Base-by-base conservation (phyloP, 2,329 filamentous ascomycete genomes). In the Aspergillus nomiae region DNA sequence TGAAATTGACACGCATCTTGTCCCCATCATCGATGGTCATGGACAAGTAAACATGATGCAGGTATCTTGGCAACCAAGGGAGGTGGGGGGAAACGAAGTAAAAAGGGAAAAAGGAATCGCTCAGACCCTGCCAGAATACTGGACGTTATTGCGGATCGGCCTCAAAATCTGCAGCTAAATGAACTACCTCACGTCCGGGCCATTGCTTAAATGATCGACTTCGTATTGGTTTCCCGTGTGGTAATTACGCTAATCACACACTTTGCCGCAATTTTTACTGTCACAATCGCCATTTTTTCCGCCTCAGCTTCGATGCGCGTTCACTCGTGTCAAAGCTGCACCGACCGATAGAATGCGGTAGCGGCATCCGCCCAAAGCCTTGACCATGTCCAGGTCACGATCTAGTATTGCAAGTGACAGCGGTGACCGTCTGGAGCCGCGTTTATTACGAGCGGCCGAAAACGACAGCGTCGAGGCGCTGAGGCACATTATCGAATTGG, bases 371-470 rank as follows among this genome's bases (percentile, higher is more conserved):
- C 34, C 21, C 50, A 24, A 41, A 28, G 41, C 53, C 45, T 19
- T 30, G 50, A 63, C 36, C 46, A 74, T 73, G 72, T 67, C 72
- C 12, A 67, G 68, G 21, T 72, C 73, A 56, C 71, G 71, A 55
- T 73, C 76, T 46, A 77, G 71, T 64, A 67, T 77, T 43, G 71
- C 69, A 14, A 78, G 76, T 66, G 74, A 77, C 45, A 70, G 69
- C 63, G 69, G 76, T 58, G 76, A 77, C 43, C 74, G 79, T 16
- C 73, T 80, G 48, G 79, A 81, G 59, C 79, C 79, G 7, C 76
- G 74, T 24, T 73, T 81, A n/a, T 71, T 80, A 8, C 74, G 76
- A 60, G 78, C 78, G 9, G 77, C 73, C 4, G 78, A 78, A 59
- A 70, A 73, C 57, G 74, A 81, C 64, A 72, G 78, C 32, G 61